Percentiles rank a stretch among this genome's conserved stretches.
These are phyloP conservation scores for Cercospora nicotianae DNA, from an alignment of 2,329 filamentous ascomycete species.

Conservation along the genomic window DNA sequence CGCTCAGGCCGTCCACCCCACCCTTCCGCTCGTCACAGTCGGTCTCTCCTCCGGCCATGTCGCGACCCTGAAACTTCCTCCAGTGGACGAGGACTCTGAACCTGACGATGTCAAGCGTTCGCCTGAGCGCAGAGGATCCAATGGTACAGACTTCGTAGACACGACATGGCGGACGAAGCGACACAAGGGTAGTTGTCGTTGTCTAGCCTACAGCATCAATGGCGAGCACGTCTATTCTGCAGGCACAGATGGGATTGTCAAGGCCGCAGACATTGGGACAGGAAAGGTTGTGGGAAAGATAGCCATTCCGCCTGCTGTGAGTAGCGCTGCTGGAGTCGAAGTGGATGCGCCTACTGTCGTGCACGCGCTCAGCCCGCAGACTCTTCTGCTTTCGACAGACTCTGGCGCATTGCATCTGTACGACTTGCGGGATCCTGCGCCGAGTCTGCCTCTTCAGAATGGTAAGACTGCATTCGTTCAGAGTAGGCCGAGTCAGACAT, in stretches of 20 bases:
- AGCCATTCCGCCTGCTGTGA: slow-evolving; percentile 61
- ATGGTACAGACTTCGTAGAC: slow-evolving; percentile 74
- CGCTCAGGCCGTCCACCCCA: slow-evolving; percentile 80
- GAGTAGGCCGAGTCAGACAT: slow-evolving; percentile 71
- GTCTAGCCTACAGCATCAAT: slow-evolving; percentile 74
- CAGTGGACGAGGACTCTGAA: slow-evolving; percentile 51
- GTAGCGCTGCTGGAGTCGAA: slow-evolving; percentile 43
- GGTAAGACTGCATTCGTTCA: slow-evolving; percentile 48
- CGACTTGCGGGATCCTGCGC: slow-evolving; percentile 66
- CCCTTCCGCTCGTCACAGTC: slow-evolving; percentile 78
- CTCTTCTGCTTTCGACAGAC: slow-evolving; percentile 84
- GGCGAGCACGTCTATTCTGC: slow-evolving; percentile 65
- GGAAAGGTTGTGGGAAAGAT: slow-evolving; percentile 78
- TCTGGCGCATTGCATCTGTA: slow-evolving; percentile 85
- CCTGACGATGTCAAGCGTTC: slow-evolving; percentile 29
- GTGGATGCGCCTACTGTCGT: slow-evolving; percentile 77
- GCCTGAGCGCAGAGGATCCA: slow-evolving; percentile 43
- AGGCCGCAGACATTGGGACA: slow-evolving; percentile 58
- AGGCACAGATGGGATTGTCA: slow-evolving; percentile 64
- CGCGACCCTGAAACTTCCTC: slow-evolving; percentile 73
- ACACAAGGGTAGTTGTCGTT: slow-evolving; percentile 92
- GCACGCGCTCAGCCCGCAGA: slow-evolving; percentile 82
- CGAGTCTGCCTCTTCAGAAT: slow-evolving; percentile 40
- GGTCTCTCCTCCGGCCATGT: slow-evolving; percentile 85
- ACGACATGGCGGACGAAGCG: slow-evolving; percentile 82